Evolutionary conservation across 352 stramenopile species (phyloP), one percentile per base, ranked within the genome.

Genomic region (Phytopythium litorale): DNA sequence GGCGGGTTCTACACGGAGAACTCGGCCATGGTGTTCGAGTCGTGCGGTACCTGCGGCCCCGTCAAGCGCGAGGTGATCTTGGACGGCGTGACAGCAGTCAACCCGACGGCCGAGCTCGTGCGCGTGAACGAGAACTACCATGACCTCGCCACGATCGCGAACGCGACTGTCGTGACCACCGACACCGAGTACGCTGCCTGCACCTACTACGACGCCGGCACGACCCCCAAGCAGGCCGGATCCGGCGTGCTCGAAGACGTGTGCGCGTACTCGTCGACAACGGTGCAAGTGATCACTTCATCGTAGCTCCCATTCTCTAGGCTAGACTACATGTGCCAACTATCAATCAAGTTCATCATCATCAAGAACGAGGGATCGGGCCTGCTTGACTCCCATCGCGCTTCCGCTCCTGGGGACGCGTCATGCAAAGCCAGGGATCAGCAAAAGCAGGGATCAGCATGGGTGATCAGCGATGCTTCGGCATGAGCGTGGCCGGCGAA

Each of bases 41-140:
- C 81, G 19, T 90, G 81, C 38, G 64, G 68, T 42, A 86, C 76
- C 5, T 90, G 81, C 56, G 81, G 81, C 3, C 81, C 81, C 7
- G 81, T 87, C 12, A 87, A 84, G 64, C 76, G 81, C 19, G 64
- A 59, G 19, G 55, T 88, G 43, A 70, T 75, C 25, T 59, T 90
- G 49, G 71, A 83, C 33, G 75, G 75, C 33, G 67, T 88, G 16
- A 68, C 78, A 19, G 74, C 64, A n/a, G 62, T 81, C n/a, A 79
- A 84, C 56, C 81, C 81, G 33, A 78, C 68, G 1, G 66, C 72
- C 0, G 75, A 84, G 43, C 71, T 90, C 18, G 80, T 90, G 53
- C 75, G 78, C 30, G 70, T 90, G 64, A 90, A 90, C 55, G 65
- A 75, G 33, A 90, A 90, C 65, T 90, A 90, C 72, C 83, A 87